A percentile compares a stretch with the other conserved stretches of the same genome.
These are phyloP conservation scores for Citrus maxima DNA, from an alignment of 345 rosid genomes.

Conservation along the genomic window DNA sequence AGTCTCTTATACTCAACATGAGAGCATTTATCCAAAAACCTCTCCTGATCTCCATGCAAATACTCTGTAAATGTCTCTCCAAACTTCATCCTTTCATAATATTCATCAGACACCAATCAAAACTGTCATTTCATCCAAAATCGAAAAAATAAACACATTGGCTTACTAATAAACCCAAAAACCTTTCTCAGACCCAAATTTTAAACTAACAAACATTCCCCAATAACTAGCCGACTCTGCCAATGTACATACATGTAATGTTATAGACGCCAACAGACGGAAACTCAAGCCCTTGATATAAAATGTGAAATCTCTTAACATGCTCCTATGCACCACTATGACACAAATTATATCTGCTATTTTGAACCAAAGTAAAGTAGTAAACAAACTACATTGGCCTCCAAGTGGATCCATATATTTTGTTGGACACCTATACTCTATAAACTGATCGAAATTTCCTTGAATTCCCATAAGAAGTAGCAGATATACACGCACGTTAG, in stretches of 20 bases:
- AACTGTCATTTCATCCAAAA: not conserved
- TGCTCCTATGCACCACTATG: not conserved
- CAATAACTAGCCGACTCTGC: not conserved
- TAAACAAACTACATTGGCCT: not conserved
- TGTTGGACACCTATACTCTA: not conserved
- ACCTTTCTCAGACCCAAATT: not conserved
- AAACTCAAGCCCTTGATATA: too few species aligned
- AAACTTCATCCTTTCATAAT: slow-evolving; percentile 63
- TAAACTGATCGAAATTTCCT: not conserved
- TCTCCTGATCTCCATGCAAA: slow-evolving; percentile 63
- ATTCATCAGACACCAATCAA: not conserved
- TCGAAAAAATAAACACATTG: not conserved
- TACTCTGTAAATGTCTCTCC: slow-evolving; percentile 82
- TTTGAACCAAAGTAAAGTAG: not conserved
- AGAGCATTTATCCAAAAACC: slow-evolving; percentile 54
- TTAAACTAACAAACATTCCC: not conserved
- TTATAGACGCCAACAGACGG: not conserved
- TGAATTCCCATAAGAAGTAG: not conserved
- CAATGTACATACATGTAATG: not conserved
- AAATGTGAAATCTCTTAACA: too few species aligned
- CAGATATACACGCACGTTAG: not conserved
- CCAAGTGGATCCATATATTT: not conserved
- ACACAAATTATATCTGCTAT: not conserved
- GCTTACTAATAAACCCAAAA: not conserved
- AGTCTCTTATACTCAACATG: slow-evolving; percentile 85